Base-by-base conservation (phyloP, 2,329 filamentous ascomycete genomes). In the Beauveria sp. region DNA sequence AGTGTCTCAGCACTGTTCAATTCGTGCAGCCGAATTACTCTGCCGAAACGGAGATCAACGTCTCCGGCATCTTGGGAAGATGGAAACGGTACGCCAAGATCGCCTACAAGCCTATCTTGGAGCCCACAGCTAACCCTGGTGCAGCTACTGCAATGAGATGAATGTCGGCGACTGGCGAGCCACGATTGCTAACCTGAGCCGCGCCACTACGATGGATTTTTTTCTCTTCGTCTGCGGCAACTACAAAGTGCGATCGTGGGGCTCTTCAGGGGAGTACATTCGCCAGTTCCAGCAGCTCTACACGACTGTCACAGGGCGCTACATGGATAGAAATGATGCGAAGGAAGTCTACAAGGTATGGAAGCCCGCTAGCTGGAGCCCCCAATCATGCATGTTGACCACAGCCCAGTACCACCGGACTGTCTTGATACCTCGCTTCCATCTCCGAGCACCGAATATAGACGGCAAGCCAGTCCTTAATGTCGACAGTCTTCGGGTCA, bases 261-360 rank as follows among this genome's bases (percentile, higher is more conserved):
- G 45, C 2, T 5, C 45, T 2, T 47, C 7, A 18, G 45, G 2
- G 12, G 45, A 47, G 49, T 72, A 71, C 51, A 70, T 69, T 46
- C 63, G 62, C n/a, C 43, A 71, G 30, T 71, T 69, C 51, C 55
- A 71, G 59, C 53, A 70, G 55, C 64, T 70, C 10, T 70, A 70
- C 34, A 69, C 62, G 3, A 68, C 58, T 7, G 40, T 69, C 5
- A 67, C 61, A 42, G 34, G 69, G 7, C 42, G 52, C 45, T 70
- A 68, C n/a, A 64, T 66, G 12, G 62, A 71, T 54, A 60, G 64
- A 40, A 70, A 70, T 46, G 50, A 70, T 60, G 58, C 40, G 6
- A 70, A 66, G 56, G 66, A 68, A 60, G 63, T 70, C 3, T 68
- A 70, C 34, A 71, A 70, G 62, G 68, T 70, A 65, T 60, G 14